Evolutionary conservation across 495 filamentous ascomycete genomes (phyloP), one percentile per base, ranked within the genome.

Genomic region (Acidomyces sp.): DNA sequence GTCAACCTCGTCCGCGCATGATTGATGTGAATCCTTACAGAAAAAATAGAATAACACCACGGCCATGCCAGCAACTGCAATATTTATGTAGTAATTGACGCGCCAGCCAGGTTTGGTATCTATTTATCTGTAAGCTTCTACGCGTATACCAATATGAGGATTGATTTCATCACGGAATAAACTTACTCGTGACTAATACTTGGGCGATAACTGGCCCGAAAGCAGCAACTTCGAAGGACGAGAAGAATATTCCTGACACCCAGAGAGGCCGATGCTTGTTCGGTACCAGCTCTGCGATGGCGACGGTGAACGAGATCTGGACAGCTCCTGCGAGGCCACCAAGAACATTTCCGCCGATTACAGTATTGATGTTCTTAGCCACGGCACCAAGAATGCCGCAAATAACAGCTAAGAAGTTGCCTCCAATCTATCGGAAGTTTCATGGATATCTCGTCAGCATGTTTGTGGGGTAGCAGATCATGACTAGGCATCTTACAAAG

Each of bases 81-180:
- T 45, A 71, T 92, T 36, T 75, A 88, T 44, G 85, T 93, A 58
- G 83, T 93, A 58, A 69, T 78, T 30, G 81, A 75, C 48, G 66
- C 77, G 48, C 82, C 56, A 59, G 9, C 52, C 49, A 1, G 46
- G 31, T 5, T 34, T 27, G 1, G 56, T 59, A 24, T 53, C n/a
- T n/a, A n/a, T n/a, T n/a, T n/a, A n/a, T n/a, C n/a, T n/a, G n/a
- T n/a, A n/a, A n/a, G n/a, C n/a, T n/a, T n/a, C n/a, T n/a, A n/a
- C n/a, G n/a, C n/a, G n/a, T n/a, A n/a, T n/a, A n/a, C n/a, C n/a
- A n/a, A n/a, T n/a, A n/a, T n/a, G n/a, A n/a, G n/a, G n/a, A n/a
- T n/a, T n/a, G n/a, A n/a, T n/a, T n/a, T n/a, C n/a, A n/a, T n/a
- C n/a, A n/a, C n/a, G n/a, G n/a, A n/a, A n/a, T n/a, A n/a, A n/a